Conservation (phyloP, 805 yeast species). For the Limtongia smithiae region DNA sequence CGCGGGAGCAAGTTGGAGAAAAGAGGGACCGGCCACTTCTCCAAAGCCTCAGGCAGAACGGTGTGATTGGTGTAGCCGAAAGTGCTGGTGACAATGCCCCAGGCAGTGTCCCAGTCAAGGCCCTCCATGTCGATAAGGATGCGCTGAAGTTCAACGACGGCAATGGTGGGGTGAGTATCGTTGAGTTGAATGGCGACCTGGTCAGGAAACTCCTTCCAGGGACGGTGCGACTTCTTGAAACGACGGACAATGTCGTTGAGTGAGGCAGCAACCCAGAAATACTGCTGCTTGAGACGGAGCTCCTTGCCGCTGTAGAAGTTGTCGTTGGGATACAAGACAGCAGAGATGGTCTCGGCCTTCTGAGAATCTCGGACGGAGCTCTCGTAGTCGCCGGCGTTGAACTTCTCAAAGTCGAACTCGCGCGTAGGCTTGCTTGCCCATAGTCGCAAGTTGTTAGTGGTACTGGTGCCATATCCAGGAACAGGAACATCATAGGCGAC, state of each 20-base stretch:
- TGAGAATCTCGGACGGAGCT: constrained; percentile 82
- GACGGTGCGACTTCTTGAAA: constrained; percentile 69
- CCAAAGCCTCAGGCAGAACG: constrained; percentile 90
- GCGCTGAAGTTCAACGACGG: constrained; percentile 84
- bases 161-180: constrained; percentile 92
- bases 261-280: constrained; percentile 95
- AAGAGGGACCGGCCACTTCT: constrained; percentile 89
- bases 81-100: constrained; percentile 74
- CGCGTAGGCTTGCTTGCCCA: constrained; percentile 89
- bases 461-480: constrained; percentile 75
- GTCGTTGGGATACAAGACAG: constrained; percentile 91
- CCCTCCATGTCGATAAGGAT: constrained; percentile 80
- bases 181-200: constrained; percentile 88
- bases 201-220: constrained; percentile 81
- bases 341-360: constrained; percentile 85
- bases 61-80: constrained; percentile 95
- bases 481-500: constrained; percentile 89
- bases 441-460: constrained; percentile 81
- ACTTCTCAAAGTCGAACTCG: constrained; percentile 86
- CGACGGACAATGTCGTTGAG: constrained; percentile 86
- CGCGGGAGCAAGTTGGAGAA: constrained; percentile 79
- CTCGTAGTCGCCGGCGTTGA: constrained; percentile 85
- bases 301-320: constrained; percentile 90
- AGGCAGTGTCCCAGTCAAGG: constrained; percentile 76
- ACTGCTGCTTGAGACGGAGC: constrained; percentile 88